Evolutionary conservation across 164 flowering plant species (phyloP).

Genomic region (Euptelea pleiosperma): DNA sequence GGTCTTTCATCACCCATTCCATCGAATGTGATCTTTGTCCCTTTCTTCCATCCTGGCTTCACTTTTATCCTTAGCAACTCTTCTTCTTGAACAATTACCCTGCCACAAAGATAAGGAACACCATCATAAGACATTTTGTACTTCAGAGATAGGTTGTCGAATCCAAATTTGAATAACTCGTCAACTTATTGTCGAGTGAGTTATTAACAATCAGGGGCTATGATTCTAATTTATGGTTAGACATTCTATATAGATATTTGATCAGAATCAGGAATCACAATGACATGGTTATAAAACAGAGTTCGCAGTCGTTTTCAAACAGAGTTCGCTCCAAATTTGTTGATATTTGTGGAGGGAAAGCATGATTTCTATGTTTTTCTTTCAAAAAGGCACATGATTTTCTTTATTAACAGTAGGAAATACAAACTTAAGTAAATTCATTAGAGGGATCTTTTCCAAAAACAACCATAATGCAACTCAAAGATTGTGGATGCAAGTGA

Average conservation of each 20-base stretch:
- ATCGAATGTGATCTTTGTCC: conserved; percentile 74
- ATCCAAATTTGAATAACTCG: neutral
- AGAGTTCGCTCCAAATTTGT: no score
- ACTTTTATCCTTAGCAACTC: conserved; percentile 56
- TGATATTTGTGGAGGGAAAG: no score
- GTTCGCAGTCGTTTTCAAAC: no score
- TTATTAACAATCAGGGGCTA: neutral
- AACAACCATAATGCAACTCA: no score
- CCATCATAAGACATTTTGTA: neutral
- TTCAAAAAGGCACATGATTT: no score
- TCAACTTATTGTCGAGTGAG: neutral
- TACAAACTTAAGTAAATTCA: no score
- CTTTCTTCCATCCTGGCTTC: conserved; percentile 84
- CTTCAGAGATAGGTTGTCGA: neutral
- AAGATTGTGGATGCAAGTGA: no score
- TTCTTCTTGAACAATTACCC: conserved; percentile 52
- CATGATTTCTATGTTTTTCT: no score
- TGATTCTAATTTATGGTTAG: neutral
- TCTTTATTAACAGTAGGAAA: no score
- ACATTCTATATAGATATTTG: neutral
- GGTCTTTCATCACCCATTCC: conserved; percentile 71
- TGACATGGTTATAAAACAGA: neutral
- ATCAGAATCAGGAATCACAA: neutral
- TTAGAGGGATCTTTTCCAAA: no score
- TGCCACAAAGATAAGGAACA: conserved; percentile 16